Evolutionary conservation across 441 rosid genomes (phyloP).

Genomic region (Gossypium davidsonii): DNA sequence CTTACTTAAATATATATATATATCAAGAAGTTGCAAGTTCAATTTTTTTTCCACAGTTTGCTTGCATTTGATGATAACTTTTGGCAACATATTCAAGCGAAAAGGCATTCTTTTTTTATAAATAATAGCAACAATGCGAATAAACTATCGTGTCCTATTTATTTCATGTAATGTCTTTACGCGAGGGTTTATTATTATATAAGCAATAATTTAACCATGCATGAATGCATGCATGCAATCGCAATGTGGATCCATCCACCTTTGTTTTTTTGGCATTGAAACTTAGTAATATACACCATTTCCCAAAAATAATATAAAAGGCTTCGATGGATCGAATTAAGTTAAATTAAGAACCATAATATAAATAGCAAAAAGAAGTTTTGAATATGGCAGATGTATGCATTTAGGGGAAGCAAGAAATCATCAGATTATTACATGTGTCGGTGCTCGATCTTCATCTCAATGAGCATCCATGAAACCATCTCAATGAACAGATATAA

Average conservation of each 20-base stretch:
- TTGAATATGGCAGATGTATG: neutral
- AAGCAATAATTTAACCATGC: neutral
- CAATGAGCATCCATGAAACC: constrained; percentile 2
- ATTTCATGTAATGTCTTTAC: no score
- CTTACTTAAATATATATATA: no score
- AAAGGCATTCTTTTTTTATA: no score
- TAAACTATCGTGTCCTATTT: no score
- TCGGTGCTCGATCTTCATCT: constrained; percentile 3
- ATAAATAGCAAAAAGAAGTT: neutral
- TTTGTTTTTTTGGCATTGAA: neutral
- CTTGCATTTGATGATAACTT: no score
- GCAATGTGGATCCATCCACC: neutral
- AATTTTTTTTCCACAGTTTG: no score
- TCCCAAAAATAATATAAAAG: neutral
- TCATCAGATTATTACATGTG: constrained; percentile 1
- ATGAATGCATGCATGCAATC: neutral
- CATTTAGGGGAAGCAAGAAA: constrained; percentile 2
- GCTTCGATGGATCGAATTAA: neutral
- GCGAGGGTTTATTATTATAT: no score
- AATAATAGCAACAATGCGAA: no score
- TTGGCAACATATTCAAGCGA: no score
- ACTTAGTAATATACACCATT: neutral
- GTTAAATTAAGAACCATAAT: neutral
- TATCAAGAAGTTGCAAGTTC: no score
- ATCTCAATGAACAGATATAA: neutral